A percentile compares a stretch with the other conserved stretches of the same genome.
Conservation (phyloP, 2,329 filamentous ascomycete genomes). For the Pseudogymnoascus sp. region DNA sequence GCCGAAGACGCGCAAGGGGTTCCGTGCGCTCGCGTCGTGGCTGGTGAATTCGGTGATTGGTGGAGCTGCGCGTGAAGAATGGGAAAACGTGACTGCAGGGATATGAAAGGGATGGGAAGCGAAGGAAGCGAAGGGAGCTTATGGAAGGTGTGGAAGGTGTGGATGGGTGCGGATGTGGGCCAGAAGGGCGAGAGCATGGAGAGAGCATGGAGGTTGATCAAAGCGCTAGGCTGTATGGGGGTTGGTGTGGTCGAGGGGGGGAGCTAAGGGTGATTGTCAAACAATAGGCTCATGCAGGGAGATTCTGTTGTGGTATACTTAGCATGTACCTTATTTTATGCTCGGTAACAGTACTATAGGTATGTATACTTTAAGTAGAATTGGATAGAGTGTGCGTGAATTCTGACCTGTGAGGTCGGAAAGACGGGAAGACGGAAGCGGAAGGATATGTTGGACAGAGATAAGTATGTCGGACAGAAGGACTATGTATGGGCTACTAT, state of each 20-base stretch:
- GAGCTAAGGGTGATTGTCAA: background rate
- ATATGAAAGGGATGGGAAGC: background rate
- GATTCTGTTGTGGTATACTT: background rate
- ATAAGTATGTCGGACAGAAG: background rate
- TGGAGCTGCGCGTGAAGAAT: background rate
- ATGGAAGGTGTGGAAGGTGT: background rate
- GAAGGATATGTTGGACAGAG: background rate
- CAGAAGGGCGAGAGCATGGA: conserved; percentile 1
- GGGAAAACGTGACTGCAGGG: background rate
- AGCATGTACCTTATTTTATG: background rate
- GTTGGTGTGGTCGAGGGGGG: background rate
- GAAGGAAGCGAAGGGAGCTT: too few relatives aligned
- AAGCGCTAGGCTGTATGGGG: background rate
- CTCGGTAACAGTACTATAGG: background rate
- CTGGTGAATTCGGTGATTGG: conserved; percentile 1
- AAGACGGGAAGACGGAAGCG: background rate
- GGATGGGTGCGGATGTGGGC: background rate
- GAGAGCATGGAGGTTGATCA: background rate
- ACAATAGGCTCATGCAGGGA: conserved; percentile 7
- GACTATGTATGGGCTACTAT: background rate
- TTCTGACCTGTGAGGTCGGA: background rate
- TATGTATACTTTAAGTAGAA: background rate
- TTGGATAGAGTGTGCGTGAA: background rate
- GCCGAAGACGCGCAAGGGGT: background rate
- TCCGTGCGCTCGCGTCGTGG: background rate